A percentile compares a stretch with the other conserved stretches of the same genome.
phyloP scores from a whole-genome alignment of 805 yeast genomes.

The Pichia gijzeniarum region DNA sequence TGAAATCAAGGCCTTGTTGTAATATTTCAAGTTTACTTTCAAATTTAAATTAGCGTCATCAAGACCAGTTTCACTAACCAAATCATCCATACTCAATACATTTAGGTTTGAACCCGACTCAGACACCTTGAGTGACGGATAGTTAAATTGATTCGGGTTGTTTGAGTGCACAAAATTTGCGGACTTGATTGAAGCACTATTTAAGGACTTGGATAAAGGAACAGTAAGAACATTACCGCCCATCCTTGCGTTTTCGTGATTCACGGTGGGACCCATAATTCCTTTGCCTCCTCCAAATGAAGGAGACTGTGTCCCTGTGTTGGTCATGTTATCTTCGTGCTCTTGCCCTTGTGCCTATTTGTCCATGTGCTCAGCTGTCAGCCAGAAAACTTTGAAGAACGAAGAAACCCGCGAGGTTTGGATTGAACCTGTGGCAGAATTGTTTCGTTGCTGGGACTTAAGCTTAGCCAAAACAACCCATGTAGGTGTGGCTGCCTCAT shows the following conservation, averaged over 20 bases:
- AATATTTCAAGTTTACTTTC: conserved; percentile 19
- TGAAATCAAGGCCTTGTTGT: conserved; percentile 22
- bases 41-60: conserved; percentile 13
- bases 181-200: neutral
- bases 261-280: too few species aligned
- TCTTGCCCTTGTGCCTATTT: too few species aligned
- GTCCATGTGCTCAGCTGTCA: too few species aligned
- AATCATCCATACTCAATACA: conserved; percentile 21
- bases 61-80: conserved; percentile 19
- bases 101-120: neutral
- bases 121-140: neutral
- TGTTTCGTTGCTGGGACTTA: too few species aligned
- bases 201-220: neutral
- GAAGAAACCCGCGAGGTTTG: too few species aligned
- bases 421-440: too few species aligned
- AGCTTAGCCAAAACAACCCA: too few species aligned
- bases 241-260: neutral
- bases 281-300: neutral
- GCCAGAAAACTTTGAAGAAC: too few species aligned
- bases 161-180: neutral
- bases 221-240: neutral
- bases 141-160: neutral
- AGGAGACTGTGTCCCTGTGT: neutral
- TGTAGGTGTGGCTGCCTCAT: too few species aligned
- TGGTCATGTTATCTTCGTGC: too few species aligned